These are phyloP conservation scores for Oidiodendron maius DNA, from an alignment of 495 filamentous ascomycete species.

Conservation along the genomic window DNA sequence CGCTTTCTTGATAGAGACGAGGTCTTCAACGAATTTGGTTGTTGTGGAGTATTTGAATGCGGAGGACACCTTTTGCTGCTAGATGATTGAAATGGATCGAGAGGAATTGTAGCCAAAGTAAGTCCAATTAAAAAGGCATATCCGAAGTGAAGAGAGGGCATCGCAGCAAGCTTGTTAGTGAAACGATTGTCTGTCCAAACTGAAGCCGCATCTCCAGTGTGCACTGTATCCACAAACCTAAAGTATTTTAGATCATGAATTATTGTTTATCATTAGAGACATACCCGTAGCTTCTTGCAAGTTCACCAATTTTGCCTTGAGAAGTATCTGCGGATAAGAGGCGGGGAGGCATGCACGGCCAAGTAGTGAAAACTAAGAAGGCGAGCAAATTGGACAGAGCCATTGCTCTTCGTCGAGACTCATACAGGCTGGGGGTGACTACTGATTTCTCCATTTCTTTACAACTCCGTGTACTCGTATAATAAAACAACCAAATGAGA, in stretches of 20 bases:
- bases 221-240: conserved; percentile 73
- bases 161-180: conserved; percentile 58
- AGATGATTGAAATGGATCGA: conserved; percentile 16
- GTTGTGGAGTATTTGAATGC: conserved; percentile 11
- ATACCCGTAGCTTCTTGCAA: conserved; percentile 42
- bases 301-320: conserved; percentile 33
- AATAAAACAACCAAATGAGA: conserved; percentile 61
- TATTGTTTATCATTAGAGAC: not conserved
- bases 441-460: conserved; percentile 16
- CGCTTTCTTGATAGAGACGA: conserved; percentile 30
- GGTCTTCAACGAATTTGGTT: conserved; percentile 4
- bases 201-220: conserved; percentile 52
- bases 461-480: conserved; percentile 47
- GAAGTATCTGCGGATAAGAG: conserved; percentile 51
- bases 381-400: conserved; percentile 71
- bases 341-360: conserved; percentile 78
- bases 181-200: conserved; percentile 73
- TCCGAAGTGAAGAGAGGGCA: conserved; percentile 77
- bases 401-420: conserved; percentile 60
- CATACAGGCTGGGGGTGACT: conserved; percentile 45
- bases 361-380: conserved; percentile 70
- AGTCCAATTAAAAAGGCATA: conserved; percentile 72
- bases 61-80: conserved; percentile 6
- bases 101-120: conserved; percentile 44
- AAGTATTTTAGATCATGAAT: not conserved